Percentiles rank a stretch among this genome's conserved stretches.
phyloP scores from a whole-genome alignment of 768 basidiomycete species.

The Lactifluus hygrophoroides region DNA sequence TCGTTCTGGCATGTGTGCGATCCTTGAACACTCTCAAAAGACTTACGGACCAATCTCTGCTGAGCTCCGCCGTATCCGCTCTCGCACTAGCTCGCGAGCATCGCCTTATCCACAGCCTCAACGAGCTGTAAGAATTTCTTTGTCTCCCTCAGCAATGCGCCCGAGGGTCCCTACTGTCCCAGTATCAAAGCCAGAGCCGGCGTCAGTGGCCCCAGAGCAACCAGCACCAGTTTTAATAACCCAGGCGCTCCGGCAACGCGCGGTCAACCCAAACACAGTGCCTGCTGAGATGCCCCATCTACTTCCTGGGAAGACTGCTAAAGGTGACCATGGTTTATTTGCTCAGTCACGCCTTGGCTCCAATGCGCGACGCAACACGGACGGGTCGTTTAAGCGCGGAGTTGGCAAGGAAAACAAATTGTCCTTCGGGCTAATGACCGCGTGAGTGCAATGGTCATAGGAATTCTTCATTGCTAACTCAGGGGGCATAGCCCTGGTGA shows the following conservation, averaged over 20 bases:
- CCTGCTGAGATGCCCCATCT: conserved; percentile 31
- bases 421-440: conserved; percentile 36
- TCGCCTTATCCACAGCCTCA: conserved; percentile 57
- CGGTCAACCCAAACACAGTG: conserved; percentile 5
- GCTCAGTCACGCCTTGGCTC: conserved; percentile 47
- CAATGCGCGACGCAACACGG: conserved; percentile 44
- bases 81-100: conserved; percentile 60
- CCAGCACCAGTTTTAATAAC: conserved; percentile 28
- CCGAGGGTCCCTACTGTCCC: conserved; percentile 20
- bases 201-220: conserved; percentile 26
- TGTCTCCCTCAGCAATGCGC: conserved; percentile 36
- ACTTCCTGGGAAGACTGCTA: conserved; percentile 26
- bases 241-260: conserved; percentile 10
- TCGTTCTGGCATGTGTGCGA: conserved; percentile 58
- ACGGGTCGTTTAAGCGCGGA: conserved; percentile 60
- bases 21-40: conserved; percentile 64
- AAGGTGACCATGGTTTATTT: conserved; percentile 25
- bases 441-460: conserved; percentile 37
- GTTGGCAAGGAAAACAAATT: conserved; percentile 38
- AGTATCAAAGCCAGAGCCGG: conserved; percentile 19
- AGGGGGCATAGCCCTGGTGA: conserved; percentile 30
- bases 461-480: not conserved
- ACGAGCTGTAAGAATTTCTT: conserved; percentile 37
- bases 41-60: conserved; percentile 67
- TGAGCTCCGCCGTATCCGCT: conserved; percentile 56